These are phyloP conservation scores for Sporisorium scitamineum DNA, from an alignment of 1,284 basidiomycete genomes.

Conservation along the genomic window DNA sequence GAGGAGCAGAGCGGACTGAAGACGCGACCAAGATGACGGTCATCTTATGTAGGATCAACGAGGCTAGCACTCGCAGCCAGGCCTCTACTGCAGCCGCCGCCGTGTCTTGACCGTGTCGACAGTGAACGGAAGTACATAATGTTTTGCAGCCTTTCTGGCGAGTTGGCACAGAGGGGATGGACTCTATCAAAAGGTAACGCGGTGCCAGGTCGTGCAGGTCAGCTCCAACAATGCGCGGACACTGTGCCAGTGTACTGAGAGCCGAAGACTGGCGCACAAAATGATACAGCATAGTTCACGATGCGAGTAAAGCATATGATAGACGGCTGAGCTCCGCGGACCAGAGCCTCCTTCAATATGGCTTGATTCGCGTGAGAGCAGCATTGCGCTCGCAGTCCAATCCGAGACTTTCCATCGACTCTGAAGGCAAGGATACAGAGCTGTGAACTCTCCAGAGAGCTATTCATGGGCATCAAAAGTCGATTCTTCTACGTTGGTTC, in stretches of 20 bases:
- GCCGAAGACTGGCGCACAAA: neutral
- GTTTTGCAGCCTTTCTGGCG: neutral
- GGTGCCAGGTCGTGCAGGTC: neutral
- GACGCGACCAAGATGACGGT: neutral
- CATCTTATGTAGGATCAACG: neutral
- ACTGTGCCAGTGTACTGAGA: neutral
- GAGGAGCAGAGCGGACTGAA: neutral
- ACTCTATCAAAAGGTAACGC: neutral
- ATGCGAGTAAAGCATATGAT: neutral
- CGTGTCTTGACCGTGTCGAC: neutral
- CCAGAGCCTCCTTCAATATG: neutral
- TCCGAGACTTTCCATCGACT: neutral
- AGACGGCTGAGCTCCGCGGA: conserved; percentile 1
- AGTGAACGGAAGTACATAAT: neutral
- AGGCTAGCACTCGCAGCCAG: neutral
- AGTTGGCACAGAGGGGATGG: neutral
- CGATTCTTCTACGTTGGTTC: neutral
- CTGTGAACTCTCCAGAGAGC: neutral
- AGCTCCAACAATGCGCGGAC: neutral
- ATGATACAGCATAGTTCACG: neutral
- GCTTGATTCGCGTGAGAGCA: neutral
- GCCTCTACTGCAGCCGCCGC: neutral
- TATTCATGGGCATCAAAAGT: neutral
- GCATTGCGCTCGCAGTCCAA: neutral
- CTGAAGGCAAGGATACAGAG: neutral